Evolutionary conservation across 176 grass and related monocot genomes (phyloP), one percentile per base, ranked within the genome.

Genomic region (Areca catechu): DNA sequence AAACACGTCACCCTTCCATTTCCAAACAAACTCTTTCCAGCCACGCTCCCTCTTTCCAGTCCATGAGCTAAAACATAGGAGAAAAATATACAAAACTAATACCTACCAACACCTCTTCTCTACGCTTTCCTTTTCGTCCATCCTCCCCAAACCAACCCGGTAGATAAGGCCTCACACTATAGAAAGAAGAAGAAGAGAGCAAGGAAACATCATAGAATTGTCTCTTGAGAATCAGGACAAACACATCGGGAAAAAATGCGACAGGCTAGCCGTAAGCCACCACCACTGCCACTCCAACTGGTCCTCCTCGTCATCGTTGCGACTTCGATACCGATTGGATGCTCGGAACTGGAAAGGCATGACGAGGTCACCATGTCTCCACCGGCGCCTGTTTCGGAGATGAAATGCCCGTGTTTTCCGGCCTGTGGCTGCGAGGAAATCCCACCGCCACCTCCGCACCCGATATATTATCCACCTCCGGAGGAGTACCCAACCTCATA

Each of bases 321-420:
- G 16, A 19, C 67, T 10, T 19, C 53, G 5, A 30, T 68, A 0
- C 15, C 21, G 6, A 18, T 53, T 0, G 34, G 34, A 43, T 20
- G 50, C 50, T 3, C 50, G 2, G 63, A 24, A 0, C 0, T 14
- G 2, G 63, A 53, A 49, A 10, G 24, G 28, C 22, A 66, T 16
- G 63, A 52, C 7, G 34, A 12, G 10, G 34, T 43, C 9, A 2
- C 34, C 34, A 2, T 12, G 7, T 43, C 34, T 43, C 34, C 34
- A 12, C 22, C 62, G 4, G 57, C 58, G 60, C 23, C 9, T 0
- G 20, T 16, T 16, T 52, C 20, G 16, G 67, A 57, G 22, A 59
- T 66, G 5, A 88, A 80, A 79, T 88, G 85, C 54, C 64, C 49
- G 24, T 88, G 85, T 60, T 17, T 28, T 4, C 50, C 75, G n/a